Evolutionary conservation across 2,329 filamentous ascomycete genomes (phyloP).

Genomic region (Penicillium sp.): DNA sequence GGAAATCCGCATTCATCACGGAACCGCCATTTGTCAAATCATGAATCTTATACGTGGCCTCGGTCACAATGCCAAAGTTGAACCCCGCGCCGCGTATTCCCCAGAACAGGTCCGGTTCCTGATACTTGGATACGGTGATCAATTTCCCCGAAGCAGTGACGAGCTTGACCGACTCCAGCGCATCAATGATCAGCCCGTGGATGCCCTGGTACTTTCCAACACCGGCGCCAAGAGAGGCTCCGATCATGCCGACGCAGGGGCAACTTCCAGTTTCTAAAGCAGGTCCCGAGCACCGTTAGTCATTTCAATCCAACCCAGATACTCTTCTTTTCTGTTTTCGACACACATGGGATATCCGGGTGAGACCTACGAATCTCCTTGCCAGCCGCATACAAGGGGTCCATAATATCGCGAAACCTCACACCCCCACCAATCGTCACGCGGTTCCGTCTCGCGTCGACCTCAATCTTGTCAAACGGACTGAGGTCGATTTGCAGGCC

Average conservation of each 20-base stretch:
- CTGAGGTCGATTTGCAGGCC: conserved; percentile 15
- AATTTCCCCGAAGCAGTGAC: not conserved
- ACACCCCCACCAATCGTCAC: conserved; percentile 5
- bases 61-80: conserved; percentile 12
- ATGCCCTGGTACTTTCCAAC: conserved; percentile 12
- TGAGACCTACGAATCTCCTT: conserved; percentile 6
- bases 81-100: conserved; percentile 9
- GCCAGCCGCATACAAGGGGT: conserved; percentile 3
- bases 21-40: conserved; percentile 1
- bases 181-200: conserved; percentile 9
- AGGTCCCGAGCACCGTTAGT: not conserved
- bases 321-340: no score
- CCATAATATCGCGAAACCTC: conserved; percentile 5
- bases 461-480: not conserved
- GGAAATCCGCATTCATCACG: conserved; percentile 2
- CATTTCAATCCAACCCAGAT: not conserved
- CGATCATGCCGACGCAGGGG: conserved; percentile 12
- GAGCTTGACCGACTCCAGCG: not conserved
- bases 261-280: conserved; percentile 3
- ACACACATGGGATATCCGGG: not conserved
- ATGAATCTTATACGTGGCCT: conserved; percentile 4
- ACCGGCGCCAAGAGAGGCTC: conserved; percentile 8
- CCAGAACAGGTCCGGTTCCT: conserved; percentile 14
- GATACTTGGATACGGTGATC: not conserved
- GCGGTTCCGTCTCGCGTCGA: not conserved